These are phyloP conservation scores for Evernia prunastri DNA, from an alignment of 495 filamentous ascomycete species.

Conservation along the genomic window DNA sequence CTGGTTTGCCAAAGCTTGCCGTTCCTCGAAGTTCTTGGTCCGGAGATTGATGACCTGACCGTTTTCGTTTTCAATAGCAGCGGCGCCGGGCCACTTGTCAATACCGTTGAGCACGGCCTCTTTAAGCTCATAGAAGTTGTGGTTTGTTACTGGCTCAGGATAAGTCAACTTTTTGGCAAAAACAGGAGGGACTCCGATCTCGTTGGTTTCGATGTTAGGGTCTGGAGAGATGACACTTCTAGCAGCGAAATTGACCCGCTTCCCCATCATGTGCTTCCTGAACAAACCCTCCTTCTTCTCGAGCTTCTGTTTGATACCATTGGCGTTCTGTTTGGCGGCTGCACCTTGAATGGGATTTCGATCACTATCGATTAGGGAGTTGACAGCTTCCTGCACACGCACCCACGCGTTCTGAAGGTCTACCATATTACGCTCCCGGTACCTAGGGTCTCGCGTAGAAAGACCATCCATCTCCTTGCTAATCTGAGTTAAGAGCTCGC, in stretches of 20 bases:
- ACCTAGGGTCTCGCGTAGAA: conserved; percentile 35
- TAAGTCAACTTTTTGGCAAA: conserved; percentile 96
- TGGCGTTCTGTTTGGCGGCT: conserved; percentile 61
- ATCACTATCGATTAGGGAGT: conserved; percentile 80
- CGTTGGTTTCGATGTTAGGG: conserved; percentile 96
- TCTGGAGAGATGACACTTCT: conserved; percentile 97
- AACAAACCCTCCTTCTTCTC: conserved; percentile 99
- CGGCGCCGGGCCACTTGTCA: conserved; percentile 89
- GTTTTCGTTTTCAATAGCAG: conserved; percentile 90
- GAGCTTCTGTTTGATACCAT: conserved; percentile 93
- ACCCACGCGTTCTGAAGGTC: conserved; percentile 69
- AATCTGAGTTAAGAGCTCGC: conserved; percentile 65
- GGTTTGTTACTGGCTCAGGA: conserved; percentile 91
- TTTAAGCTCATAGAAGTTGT: conserved; percentile 93
- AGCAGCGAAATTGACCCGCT: conserved; percentile 97
- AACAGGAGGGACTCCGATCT: conserved; percentile 95
- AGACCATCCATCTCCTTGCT: conserved; percentile 58
- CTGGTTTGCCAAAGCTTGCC: conserved; percentile 81
- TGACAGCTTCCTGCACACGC: conserved; percentile 80
- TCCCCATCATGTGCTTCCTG: conserved; percentile 99
- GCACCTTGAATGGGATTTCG: conserved; percentile 71
- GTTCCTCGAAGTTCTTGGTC: conserved; percentile 77
- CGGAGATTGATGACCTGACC: conserved; percentile 84
- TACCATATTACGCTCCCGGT: conserved; percentile 45
- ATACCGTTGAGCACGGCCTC: conserved; percentile 93